phyloP scores from a whole-genome alignment of 768 basidiomycete genomes.

The Mycena kentingensis region DNA sequence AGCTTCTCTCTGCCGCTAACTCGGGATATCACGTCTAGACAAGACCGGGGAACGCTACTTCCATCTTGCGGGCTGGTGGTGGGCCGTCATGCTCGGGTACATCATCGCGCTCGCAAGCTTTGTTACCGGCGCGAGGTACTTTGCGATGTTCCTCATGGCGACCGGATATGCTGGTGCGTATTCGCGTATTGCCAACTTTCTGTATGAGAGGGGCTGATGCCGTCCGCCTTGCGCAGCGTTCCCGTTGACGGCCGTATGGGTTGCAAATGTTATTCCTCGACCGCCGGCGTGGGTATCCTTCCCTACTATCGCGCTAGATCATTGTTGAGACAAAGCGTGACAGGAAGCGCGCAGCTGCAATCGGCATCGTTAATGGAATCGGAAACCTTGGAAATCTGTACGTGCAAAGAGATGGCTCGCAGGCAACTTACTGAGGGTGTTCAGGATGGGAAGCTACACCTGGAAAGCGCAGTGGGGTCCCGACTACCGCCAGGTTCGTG shows the following conservation, averaged over 20 bases:
- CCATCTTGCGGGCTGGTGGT: constrained; percentile 59
- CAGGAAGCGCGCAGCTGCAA: constrained; percentile 55
- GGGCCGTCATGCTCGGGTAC: constrained; percentile 61
- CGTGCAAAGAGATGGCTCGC: constrained; percentile 20
- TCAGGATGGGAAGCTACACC: constrained; percentile 61
- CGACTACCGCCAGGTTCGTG: constrained; percentile 60
- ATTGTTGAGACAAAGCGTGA: neutral
- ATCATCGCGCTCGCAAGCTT: constrained; percentile 60
- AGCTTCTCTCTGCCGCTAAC: neutral
- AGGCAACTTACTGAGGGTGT: neutral
- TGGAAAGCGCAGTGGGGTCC: constrained; percentile 68
- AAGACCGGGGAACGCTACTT: constrained; percentile 65
- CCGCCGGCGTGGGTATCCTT: constrained; percentile 51
- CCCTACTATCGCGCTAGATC: neutral
- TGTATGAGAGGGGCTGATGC: neutral
- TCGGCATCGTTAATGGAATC: constrained; percentile 61
- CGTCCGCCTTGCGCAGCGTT: constrained; percentile 32
- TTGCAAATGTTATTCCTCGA: constrained; percentile 59
- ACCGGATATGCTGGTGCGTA: constrained; percentile 46
- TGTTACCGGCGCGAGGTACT: constrained; percentile 54
- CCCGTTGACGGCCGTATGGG: constrained; percentile 59
- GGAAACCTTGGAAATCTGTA: constrained; percentile 62
- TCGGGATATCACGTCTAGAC: constrained; percentile 33
- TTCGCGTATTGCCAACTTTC: constrained; percentile 19
- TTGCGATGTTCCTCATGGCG: constrained; percentile 67